phyloP scores from a whole-genome alignment of 768 basidiomycete genomes.

The Calvatia gigantea region DNA sequence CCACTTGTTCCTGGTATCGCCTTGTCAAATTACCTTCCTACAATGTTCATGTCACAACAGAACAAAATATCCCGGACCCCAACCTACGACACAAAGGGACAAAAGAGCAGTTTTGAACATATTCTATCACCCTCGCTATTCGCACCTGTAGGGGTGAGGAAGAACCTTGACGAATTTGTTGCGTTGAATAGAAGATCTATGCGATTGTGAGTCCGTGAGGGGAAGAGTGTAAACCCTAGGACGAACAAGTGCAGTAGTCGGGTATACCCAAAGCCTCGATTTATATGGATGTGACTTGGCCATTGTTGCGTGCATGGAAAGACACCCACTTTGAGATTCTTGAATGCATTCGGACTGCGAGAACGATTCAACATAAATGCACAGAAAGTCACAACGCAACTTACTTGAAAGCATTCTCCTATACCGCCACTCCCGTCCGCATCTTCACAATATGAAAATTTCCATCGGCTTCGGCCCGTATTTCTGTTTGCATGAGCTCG shows the following conservation, averaged over 20 bases:
- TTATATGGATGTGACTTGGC: constrained; percentile 14
- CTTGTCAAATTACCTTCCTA: too few species aligned
- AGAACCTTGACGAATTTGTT: too few species aligned
- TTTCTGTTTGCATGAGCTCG: constrained; percentile 93
- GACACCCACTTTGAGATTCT: constrained; percentile 77
- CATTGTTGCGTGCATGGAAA: constrained; percentile 20
- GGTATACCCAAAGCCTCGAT: constrained; percentile 45
- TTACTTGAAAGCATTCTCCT: constrained; percentile 90
- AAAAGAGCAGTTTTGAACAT: too few species aligned
- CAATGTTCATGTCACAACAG: too few species aligned
- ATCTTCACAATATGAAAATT: constrained; percentile 90
- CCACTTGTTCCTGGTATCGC: too few species aligned
- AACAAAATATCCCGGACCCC: too few species aligned
- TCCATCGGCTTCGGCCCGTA: constrained; percentile 70
- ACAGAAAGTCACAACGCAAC: constrained; percentile 20
- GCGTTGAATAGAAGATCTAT: too few species aligned
- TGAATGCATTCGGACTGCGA: constrained; percentile 60
- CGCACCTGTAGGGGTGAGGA: too few species aligned
- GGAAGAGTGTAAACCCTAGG: background rate
- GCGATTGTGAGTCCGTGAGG: too few species aligned
- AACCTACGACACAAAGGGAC: too few species aligned
- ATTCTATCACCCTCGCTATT: too few species aligned
- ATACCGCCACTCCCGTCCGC: constrained; percentile 87
- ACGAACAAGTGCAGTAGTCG: constrained; percentile 93
- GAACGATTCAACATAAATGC: constrained; percentile 5